Evolutionary conservation across 768 basidiomycete genomes (phyloP).

Genomic region (Amyloporia xantha): DNA sequence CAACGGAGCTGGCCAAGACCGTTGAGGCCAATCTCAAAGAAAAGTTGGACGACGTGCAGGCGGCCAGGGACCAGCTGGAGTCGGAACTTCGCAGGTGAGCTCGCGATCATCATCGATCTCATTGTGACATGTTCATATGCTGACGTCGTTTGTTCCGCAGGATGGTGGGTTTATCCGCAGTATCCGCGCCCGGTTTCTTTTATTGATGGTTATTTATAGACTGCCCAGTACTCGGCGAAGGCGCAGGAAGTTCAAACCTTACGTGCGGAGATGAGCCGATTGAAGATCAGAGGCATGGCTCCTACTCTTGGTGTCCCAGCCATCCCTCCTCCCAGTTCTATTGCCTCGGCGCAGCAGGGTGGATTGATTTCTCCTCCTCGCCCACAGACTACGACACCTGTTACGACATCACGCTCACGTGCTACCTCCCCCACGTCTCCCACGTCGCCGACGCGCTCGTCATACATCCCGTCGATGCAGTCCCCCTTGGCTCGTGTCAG

Average conservation of each 20-base stretch:
- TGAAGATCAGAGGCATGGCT: constrained; percentile 42
- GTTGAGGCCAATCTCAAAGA: constrained; percentile 55
- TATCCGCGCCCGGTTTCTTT: constrained; percentile 5
- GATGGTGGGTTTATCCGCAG: constrained; percentile 35
- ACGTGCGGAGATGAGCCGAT: constrained; percentile 56
- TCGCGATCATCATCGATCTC: neutral
- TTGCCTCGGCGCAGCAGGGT: constrained; percentile 11
- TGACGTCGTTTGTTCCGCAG: constrained; percentile 33
- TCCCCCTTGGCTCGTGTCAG: constrained; percentile 47
- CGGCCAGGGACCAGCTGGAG: constrained; percentile 52
- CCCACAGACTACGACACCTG: constrained; percentile 12
- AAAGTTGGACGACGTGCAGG: constrained; percentile 61
- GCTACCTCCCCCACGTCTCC: constrained; percentile 25
- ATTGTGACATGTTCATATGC: neutral
- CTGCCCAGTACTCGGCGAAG: constrained; percentile 57
- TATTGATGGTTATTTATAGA: constrained; percentile 31
- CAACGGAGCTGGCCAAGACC: constrained; percentile 57
- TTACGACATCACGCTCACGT: constrained; percentile 20
- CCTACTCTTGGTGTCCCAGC: constrained; percentile 23
- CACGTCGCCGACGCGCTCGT: constrained; percentile 19
- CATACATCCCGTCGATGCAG: constrained; percentile 28
- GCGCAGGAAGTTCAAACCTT: constrained; percentile 65
- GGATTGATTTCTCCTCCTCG: constrained; percentile 17
- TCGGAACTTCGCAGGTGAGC: constrained; percentile 66
- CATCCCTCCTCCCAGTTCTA: constrained; percentile 20